Conservation (phyloP, 768 basidiomycete species). For the Lyophyllum semitale region DNA sequence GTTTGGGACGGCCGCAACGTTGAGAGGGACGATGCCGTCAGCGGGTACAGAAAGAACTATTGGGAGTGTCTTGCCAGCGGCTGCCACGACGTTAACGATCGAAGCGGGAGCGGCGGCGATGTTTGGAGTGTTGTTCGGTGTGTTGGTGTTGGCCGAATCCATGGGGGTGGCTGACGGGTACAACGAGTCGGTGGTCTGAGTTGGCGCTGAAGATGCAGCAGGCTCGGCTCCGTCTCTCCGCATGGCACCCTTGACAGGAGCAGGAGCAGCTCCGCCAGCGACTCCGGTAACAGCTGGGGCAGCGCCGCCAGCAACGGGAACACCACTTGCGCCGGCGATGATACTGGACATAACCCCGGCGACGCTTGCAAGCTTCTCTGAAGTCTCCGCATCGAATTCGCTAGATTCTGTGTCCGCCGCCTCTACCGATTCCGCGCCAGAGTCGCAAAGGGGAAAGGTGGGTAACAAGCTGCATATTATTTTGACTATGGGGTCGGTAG, state of each 20-base stretch:
- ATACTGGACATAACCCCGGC: neutral
- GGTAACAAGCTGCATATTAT: no score
- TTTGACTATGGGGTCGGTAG: no score
- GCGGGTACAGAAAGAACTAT: neutral
- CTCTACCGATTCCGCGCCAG: neutral
- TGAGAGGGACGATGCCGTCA: neutral
- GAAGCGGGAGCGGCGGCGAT: neutral
- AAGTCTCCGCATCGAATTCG: neutral
- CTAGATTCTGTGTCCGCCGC: neutral
- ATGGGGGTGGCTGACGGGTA: neutral
- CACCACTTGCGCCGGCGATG: neutral
- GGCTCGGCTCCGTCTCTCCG: slow-evolving; percentile 5
- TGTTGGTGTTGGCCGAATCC: neutral
- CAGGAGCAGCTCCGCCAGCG: slow-evolving; percentile 1
- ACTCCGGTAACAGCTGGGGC: neutral
- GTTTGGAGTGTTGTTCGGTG: slow-evolving; percentile 11
- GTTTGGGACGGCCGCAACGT: neutral
- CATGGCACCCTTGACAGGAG: neutral
- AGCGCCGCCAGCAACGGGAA: neutral
- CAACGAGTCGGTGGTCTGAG: neutral
- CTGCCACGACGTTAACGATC: neutral
- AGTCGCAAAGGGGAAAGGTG: neutral
- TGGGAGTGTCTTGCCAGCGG: no score
- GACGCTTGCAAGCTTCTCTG: neutral
- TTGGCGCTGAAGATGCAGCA: neutral